Evolutionary conservation across 192 early-diverging fungal genomes (phyloP), one percentile per base, ranked within the genome.

Genomic region (Gonapodya sp.): DNA sequence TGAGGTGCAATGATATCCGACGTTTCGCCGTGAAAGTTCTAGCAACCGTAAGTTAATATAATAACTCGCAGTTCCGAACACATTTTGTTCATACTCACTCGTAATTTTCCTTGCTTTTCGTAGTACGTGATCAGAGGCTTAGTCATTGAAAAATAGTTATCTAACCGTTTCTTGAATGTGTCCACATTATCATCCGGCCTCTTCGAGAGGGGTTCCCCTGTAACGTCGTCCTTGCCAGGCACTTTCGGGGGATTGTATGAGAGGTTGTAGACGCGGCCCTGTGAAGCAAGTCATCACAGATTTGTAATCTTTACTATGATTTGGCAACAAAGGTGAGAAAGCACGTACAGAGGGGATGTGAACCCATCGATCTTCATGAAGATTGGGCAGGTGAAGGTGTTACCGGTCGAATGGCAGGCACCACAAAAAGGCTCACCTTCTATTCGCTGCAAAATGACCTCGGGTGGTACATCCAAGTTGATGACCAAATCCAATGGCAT

Each of bases 1-100:
- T 94, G 88, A 1, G 96, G 97, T 85, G 93, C 96, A 84, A 99
- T 97, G 82, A 94, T 89, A 79, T 97, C 97, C 18, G 94, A 96
- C 1, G 96, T 97, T 1, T 87, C 85, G 35, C 96, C 97, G 0
- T 82, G 73, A 81, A 96, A 92, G 77, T 87, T 91, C 18, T 64
- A 64, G 24, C 24, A 8, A 64, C 24, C 8, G 46, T 24, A 64
- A 24, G 24, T 64, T n/a, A n/a, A n/a, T n/a, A n/a, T n/a, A n/a
- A n/a, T n/a, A n/a, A 24, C 46, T 64, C 24, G 46, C 24, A 16
- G 24, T 16, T 24, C 24, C 46, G 46, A 64, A 64, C 24, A 24
- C 46, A 64, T 16, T 64, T 24, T 16, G 46, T 64, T 64, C 46
- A 64, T 64, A 64, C 46, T 64, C 46, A 64, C 46, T 64, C 89